Conservation (phyloP, 2,329 filamentous ascomycete species). For the Ophiostoma piceae region DNA sequence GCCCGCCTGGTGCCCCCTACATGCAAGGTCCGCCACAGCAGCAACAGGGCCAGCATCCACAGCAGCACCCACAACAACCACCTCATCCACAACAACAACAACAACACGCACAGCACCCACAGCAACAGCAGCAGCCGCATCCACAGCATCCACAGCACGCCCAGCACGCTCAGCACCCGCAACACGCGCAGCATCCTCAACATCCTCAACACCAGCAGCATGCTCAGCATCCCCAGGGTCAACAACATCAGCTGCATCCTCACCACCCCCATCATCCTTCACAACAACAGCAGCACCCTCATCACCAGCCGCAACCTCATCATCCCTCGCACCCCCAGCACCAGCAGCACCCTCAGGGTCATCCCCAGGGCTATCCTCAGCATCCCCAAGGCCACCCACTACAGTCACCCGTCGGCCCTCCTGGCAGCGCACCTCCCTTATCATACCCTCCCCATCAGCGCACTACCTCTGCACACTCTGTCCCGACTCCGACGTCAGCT, state of each 20-base stretch:
- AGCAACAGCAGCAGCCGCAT: slow-evolving; percentile 22
- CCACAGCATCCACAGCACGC: slow-evolving; percentile 9
- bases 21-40: slow-evolving; percentile 35
- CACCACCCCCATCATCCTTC: not conserved
- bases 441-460: slow-evolving; percentile 14
- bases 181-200: slow-evolving; percentile 19
- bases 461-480: slow-evolving; percentile 6
- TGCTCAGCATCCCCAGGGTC: not conserved
- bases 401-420: slow-evolving; percentile 8
- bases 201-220: slow-evolving; percentile 20
- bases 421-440: slow-evolving; percentile 7
- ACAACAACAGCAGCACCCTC: not conserved
- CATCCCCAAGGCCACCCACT: not conserved
- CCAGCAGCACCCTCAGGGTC: slow-evolving; percentile 18
- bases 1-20: slow-evolving; percentile 37
- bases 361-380: not conserved
- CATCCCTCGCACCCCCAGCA: not conserved
- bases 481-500: not conserved
- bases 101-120: slow-evolving; percentile 32
- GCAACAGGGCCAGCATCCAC: slow-evolving; percentile 24
- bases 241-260: slow-evolving; percentile 2
- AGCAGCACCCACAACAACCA: slow-evolving; percentile 16
- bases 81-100: slow-evolving; percentile 22
- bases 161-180: slow-evolving; percentile 5
- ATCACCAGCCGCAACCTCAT: not conserved